These are phyloP conservation scores for Dryas integrifolia DNA, from an alignment of 331 rosid genomes.

Conservation along the genomic window DNA sequence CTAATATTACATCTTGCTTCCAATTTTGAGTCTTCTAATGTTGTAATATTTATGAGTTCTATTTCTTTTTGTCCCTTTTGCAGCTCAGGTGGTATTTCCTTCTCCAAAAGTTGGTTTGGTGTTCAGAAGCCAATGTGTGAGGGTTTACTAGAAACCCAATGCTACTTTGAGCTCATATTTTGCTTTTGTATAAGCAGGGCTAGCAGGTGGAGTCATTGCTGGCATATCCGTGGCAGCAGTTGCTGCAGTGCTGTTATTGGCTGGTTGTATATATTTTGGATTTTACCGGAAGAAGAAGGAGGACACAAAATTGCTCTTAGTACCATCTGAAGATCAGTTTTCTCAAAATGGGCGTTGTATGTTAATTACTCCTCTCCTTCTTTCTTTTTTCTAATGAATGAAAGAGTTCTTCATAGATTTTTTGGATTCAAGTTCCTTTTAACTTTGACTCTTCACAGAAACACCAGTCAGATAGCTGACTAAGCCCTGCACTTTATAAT, in stretches of 20 bases:
- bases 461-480: neutral
- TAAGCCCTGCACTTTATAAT: neutral
- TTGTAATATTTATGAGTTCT: slow-evolving; percentile 12
- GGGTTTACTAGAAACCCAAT: slow-evolving; percentile 11
- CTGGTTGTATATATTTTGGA: slow-evolving; percentile 37
- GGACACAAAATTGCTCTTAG: slow-evolving; percentile 30
- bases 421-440: neutral
- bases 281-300: slow-evolving; percentile 48
- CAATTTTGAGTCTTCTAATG: neutral
- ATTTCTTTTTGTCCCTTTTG: slow-evolving; percentile 40
- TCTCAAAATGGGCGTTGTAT: slow-evolving; percentile 46
- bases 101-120: slow-evolving; percentile 33
- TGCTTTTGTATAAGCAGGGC: slow-evolving; percentile 54
- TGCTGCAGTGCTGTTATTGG: slow-evolving; percentile 51
- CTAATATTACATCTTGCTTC: neutral
- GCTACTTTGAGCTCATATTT: slow-evolving; percentile 35
- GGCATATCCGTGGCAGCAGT: slow-evolving; percentile 56
- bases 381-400: neutral
- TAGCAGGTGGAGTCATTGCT: slow-evolving; percentile 57
- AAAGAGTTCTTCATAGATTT: neutral
- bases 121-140: slow-evolving; percentile 12
- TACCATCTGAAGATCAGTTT: slow-evolving; percentile 38
- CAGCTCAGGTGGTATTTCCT: slow-evolving; percentile 69
- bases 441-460: neutral
- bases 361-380: slow-evolving; percentile 9